Conservation (phyloP, 2,329 filamentous ascomycete genomes). For the Sordariomycetes sp. region DNA sequence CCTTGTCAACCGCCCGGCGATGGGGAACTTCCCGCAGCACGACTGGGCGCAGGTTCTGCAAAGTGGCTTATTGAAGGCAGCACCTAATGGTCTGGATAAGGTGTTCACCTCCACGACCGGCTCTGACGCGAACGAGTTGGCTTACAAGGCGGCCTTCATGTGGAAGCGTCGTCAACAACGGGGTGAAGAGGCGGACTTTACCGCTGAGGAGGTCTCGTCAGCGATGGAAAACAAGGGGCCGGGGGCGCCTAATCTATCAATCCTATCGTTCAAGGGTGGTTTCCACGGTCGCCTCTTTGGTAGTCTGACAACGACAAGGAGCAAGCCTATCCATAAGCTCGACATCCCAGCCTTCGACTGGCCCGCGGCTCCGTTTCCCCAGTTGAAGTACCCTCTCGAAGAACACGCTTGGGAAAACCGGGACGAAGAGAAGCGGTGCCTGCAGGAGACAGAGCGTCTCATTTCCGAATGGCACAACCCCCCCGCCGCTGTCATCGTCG, state of each 20-base stretch:
- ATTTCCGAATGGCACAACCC: constrained; percentile 58
- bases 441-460: constrained; percentile 61
- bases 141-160: constrained; percentile 92
- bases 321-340: constrained; percentile 89
- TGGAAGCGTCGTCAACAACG: constrained; percentile 67
- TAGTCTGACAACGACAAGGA: constrained; percentile 77
- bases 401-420: constrained; percentile 66
- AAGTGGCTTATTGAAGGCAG: constrained; percentile 60
- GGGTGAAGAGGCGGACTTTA: constrained; percentile 75
- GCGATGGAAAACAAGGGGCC: constrained; percentile 74
- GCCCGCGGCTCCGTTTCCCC: constrained; percentile 81
- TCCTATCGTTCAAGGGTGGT: constrained; percentile 76
- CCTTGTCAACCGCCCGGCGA: constrained; percentile 67
- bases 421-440: constrained; percentile 50
- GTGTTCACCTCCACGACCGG: constrained; percentile 74
- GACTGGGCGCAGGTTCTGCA: constrained; percentile 65
- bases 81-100: constrained; percentile 65
- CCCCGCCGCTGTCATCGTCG: constrained; percentile 62
- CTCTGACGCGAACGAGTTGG: constrained; percentile 75
- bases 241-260: constrained; percentile 66
- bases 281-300: constrained; percentile 92
- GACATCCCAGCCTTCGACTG: constrained; percentile 94
- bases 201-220: constrained; percentile 59
- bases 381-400: constrained; percentile 78
- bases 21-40: constrained; percentile 71